Percentiles rank a stretch among this genome's conserved stretches.
Evolutionary conservation across 441 rosid genomes (phyloP).

Genomic region (Erysimum pusillum): DNA sequence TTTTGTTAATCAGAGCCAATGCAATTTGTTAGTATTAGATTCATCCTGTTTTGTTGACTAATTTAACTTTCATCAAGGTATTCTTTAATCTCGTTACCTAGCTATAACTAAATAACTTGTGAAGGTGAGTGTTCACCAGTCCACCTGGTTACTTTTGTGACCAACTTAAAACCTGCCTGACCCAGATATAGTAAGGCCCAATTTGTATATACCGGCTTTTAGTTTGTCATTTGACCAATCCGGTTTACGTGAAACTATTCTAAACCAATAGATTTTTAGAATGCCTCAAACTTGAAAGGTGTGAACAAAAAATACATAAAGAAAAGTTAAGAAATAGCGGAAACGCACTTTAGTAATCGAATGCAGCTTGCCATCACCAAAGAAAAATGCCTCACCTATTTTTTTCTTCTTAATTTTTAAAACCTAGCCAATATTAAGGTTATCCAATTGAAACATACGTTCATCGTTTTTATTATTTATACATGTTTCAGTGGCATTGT

Average conservation of each 20-base stretch:
- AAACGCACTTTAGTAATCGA: not conserved
- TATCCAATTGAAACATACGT: not conserved
- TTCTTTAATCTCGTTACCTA: not conserved
- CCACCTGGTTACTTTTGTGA: slow-evolving; percentile 1
- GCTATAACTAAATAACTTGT: not conserved
- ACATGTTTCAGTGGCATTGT: slow-evolving; percentile 13
- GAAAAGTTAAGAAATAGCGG: not conserved
- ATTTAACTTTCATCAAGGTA: not conserved
- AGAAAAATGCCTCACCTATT: not conserved
- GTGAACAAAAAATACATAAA: slow-evolving; percentile 7
- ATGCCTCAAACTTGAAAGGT: not conserved
- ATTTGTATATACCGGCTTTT: not conserved
- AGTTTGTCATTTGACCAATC: not conserved
- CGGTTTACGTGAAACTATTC: slow-evolving; percentile 2
- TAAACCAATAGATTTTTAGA: not conserved
- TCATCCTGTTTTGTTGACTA: not conserved
- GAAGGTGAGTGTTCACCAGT: not conserved
- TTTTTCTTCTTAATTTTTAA: not conserved
- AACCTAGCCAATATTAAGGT: slow-evolving; percentile 8
- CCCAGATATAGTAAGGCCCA: slow-evolving; percentile 10
- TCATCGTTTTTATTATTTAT: not conserved
- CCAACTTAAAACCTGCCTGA: slow-evolving; percentile 3
- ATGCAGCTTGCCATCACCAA: slow-evolving; percentile 17
- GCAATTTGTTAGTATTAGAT: not conserved
- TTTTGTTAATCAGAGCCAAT: not conserved